Evolutionary conservation across 805 yeast species (phyloP), one percentile per base, ranked within the genome.

Genomic region (Isabelozyma gotoi): DNA sequence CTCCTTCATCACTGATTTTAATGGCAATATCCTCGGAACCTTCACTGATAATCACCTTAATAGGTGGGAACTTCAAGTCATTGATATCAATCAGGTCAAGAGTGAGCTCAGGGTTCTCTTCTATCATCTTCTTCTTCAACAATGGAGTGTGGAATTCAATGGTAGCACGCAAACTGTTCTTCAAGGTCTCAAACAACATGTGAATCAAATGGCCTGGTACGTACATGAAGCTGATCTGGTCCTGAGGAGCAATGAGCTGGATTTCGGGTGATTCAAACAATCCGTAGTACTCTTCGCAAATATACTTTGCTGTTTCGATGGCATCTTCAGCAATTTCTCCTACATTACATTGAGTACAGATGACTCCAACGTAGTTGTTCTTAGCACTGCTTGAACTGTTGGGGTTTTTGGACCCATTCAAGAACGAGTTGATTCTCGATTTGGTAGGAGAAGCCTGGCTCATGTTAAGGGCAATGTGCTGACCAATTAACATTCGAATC

Each of bases 181-280:
- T 89, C 62, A 89, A 73, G 6, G 89, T 85, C 67, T 89, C 97
- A 62, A 88, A 90, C 7, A 90, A 66, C 91, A 90, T 89, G 59
- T 89, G 97, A 56, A 87, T 84, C 60, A 89, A 75, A 68, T 89
- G 96, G 10, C 96, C 96, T 2, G 96, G 96, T 10, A 90, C 96
- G 59, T 89, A 89, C 88, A 88, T 86, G 65, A 90, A 89, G 43
- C 79, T 79, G 54, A 89, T 77, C 52, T 65, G 73, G 58, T 86
- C 85, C 16, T 80, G 78, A 15, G 87, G 84, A 48, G 94, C 88
- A 50, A 85, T 84, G 20, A 90, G 70, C 51, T 83, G 82, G 15
- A 90, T 91, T 51, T 84, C 76, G 2, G 96, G 97, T 2, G 95
- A 90, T 54, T 88, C 96, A 59, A 83, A 82, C 12, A 89, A 71